Conservation (phyloP, 768 basidiomycete species). For the Calocybe indica region DNA sequence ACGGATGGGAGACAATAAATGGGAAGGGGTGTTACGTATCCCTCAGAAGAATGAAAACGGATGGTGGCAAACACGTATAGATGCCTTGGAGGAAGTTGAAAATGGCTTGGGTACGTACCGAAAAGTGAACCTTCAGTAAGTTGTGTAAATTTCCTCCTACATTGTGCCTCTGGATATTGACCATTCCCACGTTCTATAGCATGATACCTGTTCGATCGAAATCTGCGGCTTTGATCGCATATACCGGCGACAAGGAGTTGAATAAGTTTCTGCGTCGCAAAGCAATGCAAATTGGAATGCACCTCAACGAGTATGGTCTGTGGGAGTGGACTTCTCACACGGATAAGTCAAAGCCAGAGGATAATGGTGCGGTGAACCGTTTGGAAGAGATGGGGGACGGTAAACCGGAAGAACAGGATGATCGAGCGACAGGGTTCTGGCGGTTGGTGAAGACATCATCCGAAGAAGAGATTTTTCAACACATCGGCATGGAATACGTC, state of each 20-base stretch:
- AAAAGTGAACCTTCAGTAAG: constrained; percentile 31
- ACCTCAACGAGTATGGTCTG: constrained; percentile 57
- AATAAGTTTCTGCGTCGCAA: constrained; percentile 30
- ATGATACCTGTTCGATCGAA: constrained; percentile 41
- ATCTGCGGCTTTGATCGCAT: constrained; percentile 44
- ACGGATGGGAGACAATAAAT: constrained; percentile 25
- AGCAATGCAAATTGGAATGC: constrained; percentile 39
- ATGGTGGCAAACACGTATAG: constrained; percentile 13
- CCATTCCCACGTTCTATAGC: constrained; percentile 14
- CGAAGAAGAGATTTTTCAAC: constrained; percentile 39
- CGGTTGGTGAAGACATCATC: constrained; percentile 34
- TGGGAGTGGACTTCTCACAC: constrained; percentile 44
- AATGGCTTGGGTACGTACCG: constrained; percentile 30
- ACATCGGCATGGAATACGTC: constrained; percentile 37
- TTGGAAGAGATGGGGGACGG: not conserved
- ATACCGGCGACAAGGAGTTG: constrained; percentile 55
- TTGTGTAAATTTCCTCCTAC: constrained; percentile 4
- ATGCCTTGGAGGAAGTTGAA: constrained; percentile 21
- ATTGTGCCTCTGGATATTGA: not conserved
- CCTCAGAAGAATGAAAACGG: constrained; percentile 25
- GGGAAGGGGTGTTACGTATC: constrained; percentile 48
- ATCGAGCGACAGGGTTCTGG: constrained; percentile 32
- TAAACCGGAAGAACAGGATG: not conserved
- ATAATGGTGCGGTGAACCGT: constrained; percentile 1
- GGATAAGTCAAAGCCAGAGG: not conserved